Conservation (phyloP, 73 alveolate species). For the Tetrahymena elliotti region DNA sequence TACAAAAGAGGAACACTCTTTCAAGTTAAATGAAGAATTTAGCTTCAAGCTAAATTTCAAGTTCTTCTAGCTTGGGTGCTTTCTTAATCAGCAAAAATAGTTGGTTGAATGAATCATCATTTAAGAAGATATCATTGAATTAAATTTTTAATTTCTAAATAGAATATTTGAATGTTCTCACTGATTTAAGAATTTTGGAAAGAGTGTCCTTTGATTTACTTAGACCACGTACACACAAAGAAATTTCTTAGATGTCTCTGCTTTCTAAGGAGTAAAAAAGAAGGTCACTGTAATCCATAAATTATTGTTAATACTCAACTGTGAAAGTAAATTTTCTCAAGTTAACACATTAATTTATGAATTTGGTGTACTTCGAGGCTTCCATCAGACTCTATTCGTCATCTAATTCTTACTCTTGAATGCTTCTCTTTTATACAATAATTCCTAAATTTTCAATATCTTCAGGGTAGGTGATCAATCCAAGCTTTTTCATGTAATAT, state of each 20-base stretch:
- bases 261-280: not conserved
- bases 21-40: not conserved
- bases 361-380: not conserved
- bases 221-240: not conserved
- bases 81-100: not conserved
- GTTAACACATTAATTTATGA: not conserved
- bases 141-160: not conserved
- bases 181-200: not conserved
- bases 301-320: not conserved
- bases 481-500: not conserved
- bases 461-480: not conserved
- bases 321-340: not conserved
- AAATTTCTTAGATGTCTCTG: not conserved
- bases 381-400: not conserved
- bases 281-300: not conserved
- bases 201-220: not conserved
- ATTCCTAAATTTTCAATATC: not conserved
- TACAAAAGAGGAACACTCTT: not conserved
- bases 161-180: not conserved
- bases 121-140: not conserved
- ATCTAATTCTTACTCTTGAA: not conserved
- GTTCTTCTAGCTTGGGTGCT: not conserved
- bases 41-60: not conserved
- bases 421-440: not conserved
- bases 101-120: not conserved